Percentiles rank a stretch among this genome's conserved stretches.
Evolutionary conservation across 1,284 basidiomycete species (phyloP).

Genomic region (Cutaneotrichosporon sp.): DNA sequence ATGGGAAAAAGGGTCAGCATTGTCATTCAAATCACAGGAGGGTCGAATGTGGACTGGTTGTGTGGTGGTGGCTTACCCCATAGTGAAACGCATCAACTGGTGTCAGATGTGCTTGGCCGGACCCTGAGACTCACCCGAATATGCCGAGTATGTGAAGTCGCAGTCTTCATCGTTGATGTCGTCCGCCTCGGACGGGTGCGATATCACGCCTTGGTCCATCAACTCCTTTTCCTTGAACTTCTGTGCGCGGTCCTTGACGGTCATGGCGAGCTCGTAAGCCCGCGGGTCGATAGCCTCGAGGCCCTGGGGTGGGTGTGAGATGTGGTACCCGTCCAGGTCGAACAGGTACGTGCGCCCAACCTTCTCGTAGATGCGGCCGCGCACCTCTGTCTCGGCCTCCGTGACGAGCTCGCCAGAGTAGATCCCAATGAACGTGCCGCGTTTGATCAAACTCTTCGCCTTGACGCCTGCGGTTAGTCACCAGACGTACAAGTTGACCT

Average conservation of each 20-base stretch:
- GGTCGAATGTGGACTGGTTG: neutral
- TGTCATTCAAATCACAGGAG: constrained; percentile 23
- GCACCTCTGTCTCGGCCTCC: constrained; percentile 64
- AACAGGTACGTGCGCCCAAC: constrained; percentile 83
- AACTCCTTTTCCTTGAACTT: neutral
- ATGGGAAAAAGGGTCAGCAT: constrained; percentile 66
- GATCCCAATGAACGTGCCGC: constrained; percentile 73
- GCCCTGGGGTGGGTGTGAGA: constrained; percentile 55
- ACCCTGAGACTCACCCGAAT: constrained; percentile 38
- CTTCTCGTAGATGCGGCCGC: constrained; percentile 70
- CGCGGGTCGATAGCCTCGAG: constrained; percentile 43
- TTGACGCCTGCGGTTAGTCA: constrained; percentile 48
- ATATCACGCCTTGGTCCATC: neutral
- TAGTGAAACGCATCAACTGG: constrained; percentile 81
- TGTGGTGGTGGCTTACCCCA: constrained; percentile 66
- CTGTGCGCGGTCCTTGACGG: constrained; percentile 7
- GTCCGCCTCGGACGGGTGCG: constrained; percentile 13
- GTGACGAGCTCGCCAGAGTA: constrained; percentile 82
- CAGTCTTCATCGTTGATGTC: constrained; percentile 43
- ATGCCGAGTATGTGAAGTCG: constrained; percentile 34
- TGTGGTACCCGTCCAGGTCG: constrained; percentile 72
- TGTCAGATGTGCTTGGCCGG: constrained; percentile 23
- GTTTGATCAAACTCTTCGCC: constrained; percentile 65
- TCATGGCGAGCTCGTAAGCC: constrained; percentile 34
- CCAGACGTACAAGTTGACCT: constrained; percentile 1